Evolutionary conservation across 108 stramenopile species (phyloP), one percentile per base, ranked within the genome.

Genomic region (Aureococcus anophagefferens): DNA sequence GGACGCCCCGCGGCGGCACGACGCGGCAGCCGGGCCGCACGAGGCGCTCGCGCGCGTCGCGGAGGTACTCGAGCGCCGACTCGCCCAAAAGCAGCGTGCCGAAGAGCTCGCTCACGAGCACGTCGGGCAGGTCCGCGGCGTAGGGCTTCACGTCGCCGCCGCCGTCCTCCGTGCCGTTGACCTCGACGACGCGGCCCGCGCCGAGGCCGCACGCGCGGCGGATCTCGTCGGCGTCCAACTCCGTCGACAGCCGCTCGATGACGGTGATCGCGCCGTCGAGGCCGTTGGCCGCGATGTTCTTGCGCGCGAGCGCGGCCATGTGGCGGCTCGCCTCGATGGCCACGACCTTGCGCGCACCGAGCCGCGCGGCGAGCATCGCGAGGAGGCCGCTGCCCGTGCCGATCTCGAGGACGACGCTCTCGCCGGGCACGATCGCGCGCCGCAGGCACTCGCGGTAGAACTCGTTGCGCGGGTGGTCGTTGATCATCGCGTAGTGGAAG

Each of bases 301-400:
- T 16, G 13, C 51, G 51, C 21, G 51, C 51, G 51, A 59, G 51
- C 51, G 14, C 51, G 21, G 51, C 51, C 30, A 33, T 33, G 32
- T 64, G 64, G 0, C 1, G 30, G 15, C 4, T 35, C 35, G 25
- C 35, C 33, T 25, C 21, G 33, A 25, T 35, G 5, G 69, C 69
- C 31, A 44, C 40, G 40, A 44, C 40, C 13, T 13, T 44, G 5
- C 13, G 5, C 9, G 40, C 40, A 13, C 69, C 69, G 0, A 32
- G 15, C 16, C 45, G 25, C 3, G 62, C 69, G 16, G 62, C 59
- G 25, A 69, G 32, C 69, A 69, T 69, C 32, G 69, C 69, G 21
- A 69, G 62, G 14, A 69, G 18, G 33, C 69, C 69, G 18, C 33
- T 46, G 21, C 69, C 69, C 21, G 69, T 69, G 69, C 69, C 69